phyloP scores from a whole-genome alignment of 2,329 filamentous ascomycete genomes.

The Diaporthe vaccinii region DNA sequence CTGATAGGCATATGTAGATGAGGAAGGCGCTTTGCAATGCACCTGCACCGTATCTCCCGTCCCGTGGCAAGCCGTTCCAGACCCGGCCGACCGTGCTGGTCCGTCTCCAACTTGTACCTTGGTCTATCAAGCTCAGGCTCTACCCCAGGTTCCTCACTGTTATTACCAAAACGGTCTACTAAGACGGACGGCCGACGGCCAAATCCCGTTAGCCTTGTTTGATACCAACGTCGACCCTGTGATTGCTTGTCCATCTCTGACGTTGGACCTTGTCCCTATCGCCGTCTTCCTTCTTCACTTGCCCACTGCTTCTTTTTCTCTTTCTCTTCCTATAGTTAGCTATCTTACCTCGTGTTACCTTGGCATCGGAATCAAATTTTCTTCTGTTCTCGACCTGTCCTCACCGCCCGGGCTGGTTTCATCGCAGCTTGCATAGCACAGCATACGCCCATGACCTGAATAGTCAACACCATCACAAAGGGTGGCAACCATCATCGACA shows the following conservation, averaged over 20 bases:
- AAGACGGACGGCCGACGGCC: constrained; percentile 21
- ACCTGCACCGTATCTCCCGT: constrained; percentile 21
- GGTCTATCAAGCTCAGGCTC: not conserved
- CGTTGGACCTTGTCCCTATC: constrained; percentile 7
- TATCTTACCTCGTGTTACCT: not conserved
- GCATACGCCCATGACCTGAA: constrained; percentile 19
- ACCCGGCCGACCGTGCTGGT: not conserved
- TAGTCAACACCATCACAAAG: constrained; percentile 11
- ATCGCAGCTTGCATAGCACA: constrained; percentile 1
- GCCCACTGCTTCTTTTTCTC: not conserved
- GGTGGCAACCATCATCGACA: constrained; percentile 47
- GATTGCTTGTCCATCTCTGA: constrained; percentile 10
- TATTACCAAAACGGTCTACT: constrained; percentile 28
- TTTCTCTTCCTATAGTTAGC: constrained; percentile 4
- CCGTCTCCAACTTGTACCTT: not conserved
- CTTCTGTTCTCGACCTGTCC: not conserved
- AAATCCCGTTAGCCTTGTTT: constrained; percentile 40
- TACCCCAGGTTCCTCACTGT: not conserved
- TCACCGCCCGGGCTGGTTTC: constrained; percentile 6
- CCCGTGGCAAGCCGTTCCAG: constrained; percentile 14
- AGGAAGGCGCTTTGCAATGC: not conserved
- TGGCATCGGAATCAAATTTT: not conserved
- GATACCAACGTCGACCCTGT: constrained; percentile 34
- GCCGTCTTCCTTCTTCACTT: not conserved
- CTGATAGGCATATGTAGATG: not conserved